These are phyloP conservation scores for Micractinium sp. DNA, from an alignment of 139 green algal genomes.

Conservation along the genomic window DNA sequence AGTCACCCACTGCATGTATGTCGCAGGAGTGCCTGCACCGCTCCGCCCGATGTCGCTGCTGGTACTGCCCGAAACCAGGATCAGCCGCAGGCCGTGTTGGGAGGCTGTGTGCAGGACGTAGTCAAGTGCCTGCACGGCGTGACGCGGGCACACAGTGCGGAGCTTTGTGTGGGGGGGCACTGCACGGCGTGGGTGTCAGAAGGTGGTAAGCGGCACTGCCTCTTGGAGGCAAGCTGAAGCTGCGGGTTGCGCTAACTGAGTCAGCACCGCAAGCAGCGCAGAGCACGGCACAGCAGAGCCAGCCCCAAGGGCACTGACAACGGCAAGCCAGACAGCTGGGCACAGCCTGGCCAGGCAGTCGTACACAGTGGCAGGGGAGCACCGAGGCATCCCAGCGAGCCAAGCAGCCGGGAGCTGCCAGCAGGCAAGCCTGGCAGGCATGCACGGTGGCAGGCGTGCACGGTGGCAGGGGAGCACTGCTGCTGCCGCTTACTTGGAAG, in stretches of 20 bases:
- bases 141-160: no score
- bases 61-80: neutral
- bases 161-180: neutral
- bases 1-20: slow-evolving; percentile 11
- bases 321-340: no score
- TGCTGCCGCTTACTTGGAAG: neutral
- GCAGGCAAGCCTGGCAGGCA: no score
- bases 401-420: no score
- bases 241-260: neutral
- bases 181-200: neutral
- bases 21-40: neutral
- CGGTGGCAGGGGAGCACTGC: neutral
- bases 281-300: no score
- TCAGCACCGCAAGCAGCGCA: no score
- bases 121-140: neutral
- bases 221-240: neutral
- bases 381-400: no score
- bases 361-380: no score
- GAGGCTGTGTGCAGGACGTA: neutral
- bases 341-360: no score
- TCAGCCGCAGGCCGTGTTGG: neutral
- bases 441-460: no score
- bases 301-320: no score
- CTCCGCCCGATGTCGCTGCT: neutral
- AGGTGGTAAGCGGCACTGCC: no score